phyloP scores from a whole-genome alignment of 192 early-diverging fungal species.

The Pilobolus umbonatus region DNA sequence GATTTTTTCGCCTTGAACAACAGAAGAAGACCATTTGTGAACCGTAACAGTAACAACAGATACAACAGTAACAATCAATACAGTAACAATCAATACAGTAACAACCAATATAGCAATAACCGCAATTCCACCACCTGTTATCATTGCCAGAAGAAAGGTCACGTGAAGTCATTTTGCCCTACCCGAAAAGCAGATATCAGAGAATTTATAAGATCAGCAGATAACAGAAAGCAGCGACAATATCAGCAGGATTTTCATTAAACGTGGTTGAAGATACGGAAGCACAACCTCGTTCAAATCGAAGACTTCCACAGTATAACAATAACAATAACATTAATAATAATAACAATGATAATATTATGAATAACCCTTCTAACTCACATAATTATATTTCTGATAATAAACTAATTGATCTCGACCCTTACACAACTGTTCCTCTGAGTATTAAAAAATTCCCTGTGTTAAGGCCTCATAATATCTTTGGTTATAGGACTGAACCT shows the following conservation, averaged over 20 bases:
- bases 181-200: background rate
- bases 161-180: background rate
- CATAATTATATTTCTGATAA: conserved; percentile 6
- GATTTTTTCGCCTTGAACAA: too few relatives aligned
- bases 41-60: background rate
- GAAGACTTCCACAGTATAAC: too few relatives aligned
- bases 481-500: background rate
- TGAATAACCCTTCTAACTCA: too few relatives aligned
- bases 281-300: background rate
- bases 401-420: background rate
- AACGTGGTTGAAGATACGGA: conserved; percentile 4
- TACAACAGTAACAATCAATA: conserved; percentile 1
- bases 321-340: too few relatives aligned
- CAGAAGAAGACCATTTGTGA: too few relatives aligned
- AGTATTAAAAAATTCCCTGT: background rate
- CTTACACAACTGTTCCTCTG: background rate
- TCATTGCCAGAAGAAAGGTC: background rate
- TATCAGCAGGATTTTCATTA: conserved; percentile 9
- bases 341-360: background rate
- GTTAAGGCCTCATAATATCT: background rate
- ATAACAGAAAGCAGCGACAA: background rate
- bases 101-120: too few relatives aligned
- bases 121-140: too few relatives aligned
- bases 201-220: too few relatives aligned
- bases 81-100: background rate